phyloP scores from a whole-genome alignment of 176 grass and related monocot genomes.

The Oryza brachyantha region DNA sequence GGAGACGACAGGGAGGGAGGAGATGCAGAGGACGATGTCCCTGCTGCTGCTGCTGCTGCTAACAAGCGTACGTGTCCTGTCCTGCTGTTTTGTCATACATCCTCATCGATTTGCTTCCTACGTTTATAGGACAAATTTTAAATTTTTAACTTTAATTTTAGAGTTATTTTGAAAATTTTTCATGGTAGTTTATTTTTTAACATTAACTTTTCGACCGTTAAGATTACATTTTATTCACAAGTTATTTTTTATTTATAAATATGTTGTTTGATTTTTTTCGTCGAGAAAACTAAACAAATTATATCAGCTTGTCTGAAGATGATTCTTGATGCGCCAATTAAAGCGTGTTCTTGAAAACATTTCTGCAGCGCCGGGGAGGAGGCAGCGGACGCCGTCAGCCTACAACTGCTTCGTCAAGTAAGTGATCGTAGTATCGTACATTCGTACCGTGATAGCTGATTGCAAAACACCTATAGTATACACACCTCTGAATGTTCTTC shows the following conservation, averaged over 20 bases:
- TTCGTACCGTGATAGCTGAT: neutral
- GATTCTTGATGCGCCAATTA: neutral
- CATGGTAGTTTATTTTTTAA: too few relatives aligned
- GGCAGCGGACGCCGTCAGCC: constrained; percentile 63
- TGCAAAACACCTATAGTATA: neutral
- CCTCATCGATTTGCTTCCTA: too few relatives aligned
- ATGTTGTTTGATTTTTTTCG: too few relatives aligned
- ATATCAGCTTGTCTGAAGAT: neutral
- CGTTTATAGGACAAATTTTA: too few relatives aligned
- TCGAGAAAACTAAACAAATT: too few relatives aligned
- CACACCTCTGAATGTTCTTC: neutral
- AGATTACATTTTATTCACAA: too few relatives aligned
- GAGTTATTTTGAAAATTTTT: too few relatives aligned
- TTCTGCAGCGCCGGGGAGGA: constrained; percentile 55
- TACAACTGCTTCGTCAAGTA: constrained; percentile 83
- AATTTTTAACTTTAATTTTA: too few relatives aligned
- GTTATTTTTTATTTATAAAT: too few relatives aligned
- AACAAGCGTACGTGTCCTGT: constrained; percentile 46
- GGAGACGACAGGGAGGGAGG: constrained; percentile 13
- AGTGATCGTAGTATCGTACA: too few relatives aligned
- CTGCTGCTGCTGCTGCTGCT: neutral
- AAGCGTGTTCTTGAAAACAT: neutral
- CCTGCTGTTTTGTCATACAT: neutral
- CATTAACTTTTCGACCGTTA: too few relatives aligned
- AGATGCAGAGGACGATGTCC: neutral